Evolutionary conservation across 495 filamentous ascomycete genomes (phyloP), one percentile per base, ranked within the genome.

Genomic region (Penicillium riverlandense): DNA sequence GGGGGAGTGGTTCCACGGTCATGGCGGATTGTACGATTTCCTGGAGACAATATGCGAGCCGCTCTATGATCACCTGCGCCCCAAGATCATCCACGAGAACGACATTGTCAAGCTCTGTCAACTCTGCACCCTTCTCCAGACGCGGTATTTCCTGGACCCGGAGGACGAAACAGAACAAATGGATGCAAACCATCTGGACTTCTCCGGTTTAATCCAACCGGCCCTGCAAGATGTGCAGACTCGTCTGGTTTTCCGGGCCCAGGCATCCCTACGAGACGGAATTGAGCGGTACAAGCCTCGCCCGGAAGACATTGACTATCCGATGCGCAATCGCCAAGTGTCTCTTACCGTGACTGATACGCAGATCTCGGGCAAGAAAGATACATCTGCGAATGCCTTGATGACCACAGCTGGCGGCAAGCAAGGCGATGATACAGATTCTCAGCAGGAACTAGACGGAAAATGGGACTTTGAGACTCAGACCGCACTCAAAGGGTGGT

Each of bases 81-180:
- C 84, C 7, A 69, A 76, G 29, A 85, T 80, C 15, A 84, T 86
- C 35, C 82, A 83, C 49, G 84, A 88, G 56, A 82, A 73, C 13
- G 78, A 77, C 67, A 69, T 85, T 50, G 53, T 88, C 68, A 78
- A 85, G 67, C 76, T 91, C 4, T 95, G 88, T 63, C 85, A 88
- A 52, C 67, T 96, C 1, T 83, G 88, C 43, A 83, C 82, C 8
- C 74, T 90, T 59, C 67, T 96, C 9, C 88, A 90, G 50, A 86
- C 86, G n/a, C 80, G 84, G 35, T 95, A 95, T 49, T 74, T 90
- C 53, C 69, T 83, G 15, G 80, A 85, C 36, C 74, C 76, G 32
- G 84, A 85, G 35, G 89, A 95, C 37, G 77, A 85, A 37, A 70
- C 79, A 11, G 77, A 83, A 51, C 65, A 61, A 12, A 44, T 64